Percentiles rank a stretch among this genome's conserved stretches.
Evolutionary conservation across 495 filamentous ascomycete species (phyloP).

Genomic region (Xylaria grammica): DNA sequence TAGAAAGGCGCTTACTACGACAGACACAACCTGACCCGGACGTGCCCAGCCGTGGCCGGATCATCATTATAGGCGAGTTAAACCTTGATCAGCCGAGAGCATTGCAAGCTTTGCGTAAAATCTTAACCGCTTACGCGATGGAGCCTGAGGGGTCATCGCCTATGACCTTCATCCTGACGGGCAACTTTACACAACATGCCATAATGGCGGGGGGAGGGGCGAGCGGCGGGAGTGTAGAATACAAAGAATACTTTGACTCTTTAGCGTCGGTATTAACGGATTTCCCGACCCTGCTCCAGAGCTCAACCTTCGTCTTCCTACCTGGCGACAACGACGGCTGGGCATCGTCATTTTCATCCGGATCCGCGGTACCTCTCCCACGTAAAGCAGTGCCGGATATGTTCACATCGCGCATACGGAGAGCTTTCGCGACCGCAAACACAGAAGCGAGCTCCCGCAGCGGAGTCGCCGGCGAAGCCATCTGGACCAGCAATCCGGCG

Average conservation of each 20-base stretch:
- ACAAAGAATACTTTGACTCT: constrained; percentile 91
- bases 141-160: constrained; percentile 69
- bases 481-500: constrained; percentile 88
- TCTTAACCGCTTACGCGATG: constrained; percentile 72
- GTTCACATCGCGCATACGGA: constrained; percentile 81
- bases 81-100: constrained; percentile 81
- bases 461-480: constrained; percentile 63
- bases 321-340: constrained; percentile 97
- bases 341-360: constrained; percentile 81
- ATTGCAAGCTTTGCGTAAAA: constrained; percentile 75
- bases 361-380: constrained; percentile 77
- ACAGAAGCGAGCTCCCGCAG: constrained; percentile 46
- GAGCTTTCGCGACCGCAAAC: constrained; percentile 77
- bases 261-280: constrained; percentile 84
- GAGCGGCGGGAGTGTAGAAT: constrained; percentile 79
- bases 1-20: constrained; percentile 61
- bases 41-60: constrained; percentile 51
- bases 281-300: constrained; percentile 79
- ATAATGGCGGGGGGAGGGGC: constrained; percentile 71
- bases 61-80: constrained; percentile 80
- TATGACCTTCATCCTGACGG: constrained; percentile 77
- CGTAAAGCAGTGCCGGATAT: constrained; percentile 77
- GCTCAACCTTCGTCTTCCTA: constrained; percentile 85
- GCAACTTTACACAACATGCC: constrained; percentile 80
- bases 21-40: constrained; percentile 30